A percentile compares a stretch with the other conserved stretches of the same genome.
Conservation (phyloP, 1,139 yeast species). For the Saccharomyces hybrid region DNA sequence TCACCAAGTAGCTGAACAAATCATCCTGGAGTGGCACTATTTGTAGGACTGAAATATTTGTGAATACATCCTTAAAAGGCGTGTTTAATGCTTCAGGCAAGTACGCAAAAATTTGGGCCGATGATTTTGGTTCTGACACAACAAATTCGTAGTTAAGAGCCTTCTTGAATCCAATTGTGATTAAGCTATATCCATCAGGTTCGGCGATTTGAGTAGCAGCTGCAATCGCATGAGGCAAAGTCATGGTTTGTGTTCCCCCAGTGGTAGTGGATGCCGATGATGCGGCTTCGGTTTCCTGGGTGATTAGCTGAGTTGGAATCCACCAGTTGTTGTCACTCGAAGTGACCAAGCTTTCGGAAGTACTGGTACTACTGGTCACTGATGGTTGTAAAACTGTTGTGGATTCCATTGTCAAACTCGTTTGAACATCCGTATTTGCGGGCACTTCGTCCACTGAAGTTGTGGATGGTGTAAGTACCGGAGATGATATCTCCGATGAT, state of each 20-base stretch:
- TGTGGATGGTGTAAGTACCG: background rate
- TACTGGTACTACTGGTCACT: constrained; percentile 3
- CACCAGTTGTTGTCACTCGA: constrained; percentile 28
- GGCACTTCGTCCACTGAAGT: background rate
- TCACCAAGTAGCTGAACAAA: constrained; percentile 47
- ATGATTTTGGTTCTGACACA: constrained; percentile 53
- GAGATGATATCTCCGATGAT: background rate
- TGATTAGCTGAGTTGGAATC: constrained; percentile 31
- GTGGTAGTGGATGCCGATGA: constrained; percentile 26
- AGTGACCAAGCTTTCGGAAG: constrained; percentile 9
- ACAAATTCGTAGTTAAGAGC: constrained; percentile 67
- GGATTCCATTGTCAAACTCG: background rate
- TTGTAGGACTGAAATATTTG: constrained; percentile 47
- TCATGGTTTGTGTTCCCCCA: constrained; percentile 39
- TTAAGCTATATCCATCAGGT: constrained; percentile 39
- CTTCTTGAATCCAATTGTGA: constrained; percentile 63
- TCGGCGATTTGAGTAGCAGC: constrained; percentile 29
- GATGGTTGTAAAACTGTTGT: constrained; percentile 6
- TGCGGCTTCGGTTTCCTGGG: constrained; percentile 20
- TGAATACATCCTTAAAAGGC: constrained; percentile 40
- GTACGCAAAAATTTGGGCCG: constrained; percentile 70
- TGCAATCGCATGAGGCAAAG: constrained; percentile 63
- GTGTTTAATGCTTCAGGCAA: constrained; percentile 49
- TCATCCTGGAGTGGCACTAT: constrained; percentile 56
- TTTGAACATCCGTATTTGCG: background rate